Base-by-base conservation (phyloP, 139 green algal species). In the Gonium pectorale region DNA sequence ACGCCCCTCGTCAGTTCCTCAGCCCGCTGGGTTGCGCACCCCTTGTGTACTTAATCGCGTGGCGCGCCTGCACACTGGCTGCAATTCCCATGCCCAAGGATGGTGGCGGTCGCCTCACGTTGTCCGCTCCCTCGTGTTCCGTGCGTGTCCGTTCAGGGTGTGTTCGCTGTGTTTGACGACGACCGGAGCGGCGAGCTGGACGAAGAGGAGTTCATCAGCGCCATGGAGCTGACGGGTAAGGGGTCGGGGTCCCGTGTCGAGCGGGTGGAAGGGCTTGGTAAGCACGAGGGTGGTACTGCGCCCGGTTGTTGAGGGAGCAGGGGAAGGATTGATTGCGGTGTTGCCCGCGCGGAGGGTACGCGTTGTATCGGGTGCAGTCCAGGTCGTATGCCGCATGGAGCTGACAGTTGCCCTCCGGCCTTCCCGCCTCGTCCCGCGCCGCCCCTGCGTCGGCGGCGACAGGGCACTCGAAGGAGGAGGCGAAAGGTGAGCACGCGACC, bases 171-270 rank as follows among this genome's bases (percentile, higher is more conserved):
- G 29, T 83, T 83, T 29, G 75, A 83, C 41, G 75, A 83, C 60
- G 75, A 83, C 75, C 59, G 62, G 6, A 66, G 60, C 31, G 75
- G 75, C 1, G 59, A 83, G 56, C 60, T 83, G 60, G 75, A 83
- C 60, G n/a, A 83, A 60, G 75, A 83, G 22, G 75, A 83, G 75
- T 83, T 83, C 41, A 11, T 62, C 8, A 72, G 75, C 75, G 75
- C 75, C 27, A 72, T 83, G 75, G 75, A 83, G 75, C 60, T 83
- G 17, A 83, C 75, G 21, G 75, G 75, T 83, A 22, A n/a, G 54
- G n/a, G n/a, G n/a, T n/a, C n/a, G n/a, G n/a, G n/a, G n/a, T n/a
- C n/a, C 54, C 19, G 33, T 33, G 64, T 5, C 24, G 35, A 35
- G 35, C 1, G 64, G 5, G 8, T 15, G 17, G 21, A 35, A 13